These are phyloP conservation scores for Neofusicoccum umdonicola DNA, from an alignment of 2,329 filamentous ascomycete genomes.

Conservation along the genomic window DNA sequence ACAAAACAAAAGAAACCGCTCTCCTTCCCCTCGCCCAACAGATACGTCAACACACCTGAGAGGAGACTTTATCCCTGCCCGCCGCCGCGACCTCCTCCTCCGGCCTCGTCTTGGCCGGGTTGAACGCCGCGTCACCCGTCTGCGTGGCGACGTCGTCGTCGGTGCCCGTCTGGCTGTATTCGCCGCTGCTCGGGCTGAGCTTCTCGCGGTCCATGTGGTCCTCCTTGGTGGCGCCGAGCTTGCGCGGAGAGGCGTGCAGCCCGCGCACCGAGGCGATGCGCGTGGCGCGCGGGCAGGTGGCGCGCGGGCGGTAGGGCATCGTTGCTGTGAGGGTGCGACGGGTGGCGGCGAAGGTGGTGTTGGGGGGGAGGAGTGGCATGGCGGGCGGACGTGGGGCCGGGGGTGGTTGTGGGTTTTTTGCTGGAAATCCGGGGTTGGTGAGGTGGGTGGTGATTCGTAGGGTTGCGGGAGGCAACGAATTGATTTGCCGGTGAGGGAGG, in stretches of 20 bases:
- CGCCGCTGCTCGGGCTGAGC: slow-evolving; percentile 63
- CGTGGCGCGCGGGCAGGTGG: slow-evolving; percentile 11
- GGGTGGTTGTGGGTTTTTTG: not conserved
- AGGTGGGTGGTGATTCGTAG: not conserved
- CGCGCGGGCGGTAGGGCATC: not conserved
- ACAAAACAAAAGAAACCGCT: not conserved
- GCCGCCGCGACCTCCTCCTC: slow-evolving; percentile 54
- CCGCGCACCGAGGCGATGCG: slow-evolving; percentile 1
- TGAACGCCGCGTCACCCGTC: slow-evolving; percentile 63
- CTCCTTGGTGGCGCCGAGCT: slow-evolving; percentile 34
- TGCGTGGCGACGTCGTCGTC: slow-evolving; percentile 58
- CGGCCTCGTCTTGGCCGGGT: slow-evolving; percentile 65
- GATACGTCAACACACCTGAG: slow-evolving; percentile 13
- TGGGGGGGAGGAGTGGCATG: not conserved
- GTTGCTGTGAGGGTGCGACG: not conserved
- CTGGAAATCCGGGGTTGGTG: not conserved
- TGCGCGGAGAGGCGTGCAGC: not conserved
- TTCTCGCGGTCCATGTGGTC: slow-evolving; percentile 50
- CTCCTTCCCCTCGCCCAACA: not conserved
- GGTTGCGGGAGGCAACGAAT: not conserved
- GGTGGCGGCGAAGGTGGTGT: not conserved
- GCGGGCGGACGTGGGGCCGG: not conserved
- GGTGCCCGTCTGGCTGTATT: slow-evolving; percentile 67
- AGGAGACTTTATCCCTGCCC: slow-evolving; percentile 23
- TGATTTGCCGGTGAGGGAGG: slow-evolving; percentile 1